Percentiles rank a stretch among this genome's conserved stretches.
phyloP scores from a whole-genome alignment of 345 rosid genomes.

The Boechera divaricarpa region DNA sequence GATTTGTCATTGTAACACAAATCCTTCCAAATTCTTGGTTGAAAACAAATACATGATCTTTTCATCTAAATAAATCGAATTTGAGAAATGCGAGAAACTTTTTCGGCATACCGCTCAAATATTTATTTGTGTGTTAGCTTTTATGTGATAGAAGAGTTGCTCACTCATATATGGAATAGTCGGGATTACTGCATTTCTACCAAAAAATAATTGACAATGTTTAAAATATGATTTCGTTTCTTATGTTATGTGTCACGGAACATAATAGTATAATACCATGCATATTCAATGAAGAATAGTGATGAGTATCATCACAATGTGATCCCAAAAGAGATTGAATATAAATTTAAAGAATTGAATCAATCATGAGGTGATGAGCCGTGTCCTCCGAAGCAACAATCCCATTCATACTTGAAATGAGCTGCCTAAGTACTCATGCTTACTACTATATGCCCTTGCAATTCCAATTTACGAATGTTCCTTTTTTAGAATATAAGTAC shows the following conservation, averaged over 20 bases:
- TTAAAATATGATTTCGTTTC: neutral
- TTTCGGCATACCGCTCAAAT: neutral
- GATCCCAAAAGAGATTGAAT: constrained; percentile 13
- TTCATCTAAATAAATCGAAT: neutral
- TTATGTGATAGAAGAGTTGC: neutral
- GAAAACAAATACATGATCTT: neutral
- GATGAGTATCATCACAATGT: constrained; percentile 19
- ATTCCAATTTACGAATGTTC: constrained; percentile 16
- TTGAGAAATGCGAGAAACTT: neutral
- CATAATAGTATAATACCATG: neutral
- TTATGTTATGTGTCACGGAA: constrained; percentile 16
- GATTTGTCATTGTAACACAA: neutral
- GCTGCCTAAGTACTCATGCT: constrained; percentile 27
- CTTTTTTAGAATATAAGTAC: neutral
- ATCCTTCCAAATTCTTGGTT: neutral
- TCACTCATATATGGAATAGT: constrained; percentile 7
- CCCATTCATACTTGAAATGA: constrained; percentile 31
- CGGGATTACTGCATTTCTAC: neutral
- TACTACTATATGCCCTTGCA: neutral
- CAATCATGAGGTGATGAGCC: constrained; percentile 23
- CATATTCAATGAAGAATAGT: neutral
- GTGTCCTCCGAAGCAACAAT: constrained; percentile 32
- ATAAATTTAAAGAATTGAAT: neutral
- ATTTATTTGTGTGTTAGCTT: neutral
- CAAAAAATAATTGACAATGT: neutral